phyloP scores from a whole-genome alignment of 148 eudicot species.

The Rhododendron ferrugineum region DNA sequence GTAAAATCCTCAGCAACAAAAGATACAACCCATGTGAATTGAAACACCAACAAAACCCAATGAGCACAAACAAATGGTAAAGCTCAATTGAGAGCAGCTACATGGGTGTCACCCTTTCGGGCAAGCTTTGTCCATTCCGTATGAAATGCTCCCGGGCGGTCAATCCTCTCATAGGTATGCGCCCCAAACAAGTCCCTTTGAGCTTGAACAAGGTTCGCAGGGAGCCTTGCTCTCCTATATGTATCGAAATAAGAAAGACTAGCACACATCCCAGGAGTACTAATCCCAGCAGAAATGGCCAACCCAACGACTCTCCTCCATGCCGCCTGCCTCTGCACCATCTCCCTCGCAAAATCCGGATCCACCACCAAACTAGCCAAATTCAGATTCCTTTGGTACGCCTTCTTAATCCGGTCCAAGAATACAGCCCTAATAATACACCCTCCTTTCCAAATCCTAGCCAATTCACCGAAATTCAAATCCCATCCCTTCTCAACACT shows the following conservation, averaged over 20 bases:
- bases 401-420: conserved; percentile 86
- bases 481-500: conserved; percentile 77
- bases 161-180: conserved; percentile 87
- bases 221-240: conserved; percentile 72
- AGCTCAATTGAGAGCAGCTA: conserved; percentile 29
- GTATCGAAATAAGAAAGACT: conserved; percentile 95
- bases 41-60: conserved; percentile 20
- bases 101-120: conserved; percentile 31
- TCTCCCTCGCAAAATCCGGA: conserved; percentile 77
- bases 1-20: conserved; percentile 19
- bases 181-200: conserved; percentile 93
- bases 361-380: conserved; percentile 80
- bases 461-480: conserved; percentile 73
- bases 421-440: conserved; percentile 88
- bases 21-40: conserved; percentile 26
- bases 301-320: conserved; percentile 81
- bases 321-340: conserved; percentile 68
- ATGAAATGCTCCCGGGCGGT: conserved; percentile 69
- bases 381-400: conserved; percentile 70
- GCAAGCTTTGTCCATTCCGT: conserved; percentile 93
- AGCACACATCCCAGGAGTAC: conserved; percentile 91
- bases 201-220: conserved; percentile 90
- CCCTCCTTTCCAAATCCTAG: conserved; percentile 95
- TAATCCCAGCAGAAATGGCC: conserved; percentile 73
- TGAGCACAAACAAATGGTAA: conserved; percentile 9